phyloP scores from a whole-genome alignment of 371 early-diverging fungal genomes.

The Mortierella sp. region DNA sequence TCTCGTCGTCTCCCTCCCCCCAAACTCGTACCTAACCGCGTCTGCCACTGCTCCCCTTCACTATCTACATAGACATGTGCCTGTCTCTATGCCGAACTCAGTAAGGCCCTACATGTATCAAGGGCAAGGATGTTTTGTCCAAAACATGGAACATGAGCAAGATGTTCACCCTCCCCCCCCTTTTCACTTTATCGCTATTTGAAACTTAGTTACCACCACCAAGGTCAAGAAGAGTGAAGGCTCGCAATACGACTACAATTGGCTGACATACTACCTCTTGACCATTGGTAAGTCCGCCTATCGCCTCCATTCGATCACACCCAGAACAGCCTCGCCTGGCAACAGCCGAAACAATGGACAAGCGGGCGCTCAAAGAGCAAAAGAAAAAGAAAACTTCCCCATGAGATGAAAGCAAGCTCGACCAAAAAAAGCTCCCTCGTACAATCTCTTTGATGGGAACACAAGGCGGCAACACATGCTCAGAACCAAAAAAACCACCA shows the following conservation, averaged over 20 bases:
- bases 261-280: slow-evolving; percentile 43
- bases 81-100: slow-evolving; percentile 25
- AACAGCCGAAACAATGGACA: no score
- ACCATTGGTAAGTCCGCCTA: slow-evolving; percentile 24
- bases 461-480: no score
- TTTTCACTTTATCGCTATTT: not conserved
- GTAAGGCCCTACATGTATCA: slow-evolving; percentile 14
- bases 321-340: no score
- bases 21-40: no score
- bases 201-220: slow-evolving; percentile 15
- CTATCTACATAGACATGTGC: slow-evolving; percentile 32
- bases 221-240: slow-evolving; percentile 19
- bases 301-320: not conserved
- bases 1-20: not conserved
- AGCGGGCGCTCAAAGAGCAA: no score
- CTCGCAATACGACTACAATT: slow-evolving; percentile 15
- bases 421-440: no score
- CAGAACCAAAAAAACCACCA: no score
- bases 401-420: no score
- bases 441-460: no score
- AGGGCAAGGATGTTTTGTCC: not conserved
- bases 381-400: no score
- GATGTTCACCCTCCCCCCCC: not conserved
- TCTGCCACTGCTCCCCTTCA: no score
- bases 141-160: not conserved